Conservation (phyloP, 139 green algal species). For the Picochlorum sp. region DNA sequence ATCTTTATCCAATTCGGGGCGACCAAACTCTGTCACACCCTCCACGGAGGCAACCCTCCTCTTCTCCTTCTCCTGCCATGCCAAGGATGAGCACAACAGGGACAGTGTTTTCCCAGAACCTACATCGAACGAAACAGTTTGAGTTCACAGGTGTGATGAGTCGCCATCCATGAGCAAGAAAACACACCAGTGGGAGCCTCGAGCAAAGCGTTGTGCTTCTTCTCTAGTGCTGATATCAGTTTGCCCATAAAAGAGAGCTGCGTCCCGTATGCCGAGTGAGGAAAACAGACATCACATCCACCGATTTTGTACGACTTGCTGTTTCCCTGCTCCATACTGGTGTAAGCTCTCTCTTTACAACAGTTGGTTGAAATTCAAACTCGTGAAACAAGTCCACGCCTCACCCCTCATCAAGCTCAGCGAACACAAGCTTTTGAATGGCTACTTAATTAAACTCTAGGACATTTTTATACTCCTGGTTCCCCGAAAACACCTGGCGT, state of each 20-base stretch:
- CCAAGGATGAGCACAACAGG: constrained; percentile 72
- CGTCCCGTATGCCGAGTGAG: constrained; percentile 63
- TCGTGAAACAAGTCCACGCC: neutral
- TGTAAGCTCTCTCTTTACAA: neutral
- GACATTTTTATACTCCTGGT: no score
- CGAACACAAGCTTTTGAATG: no score
- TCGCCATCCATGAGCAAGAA: neutral
- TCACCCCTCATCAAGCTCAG: no score
- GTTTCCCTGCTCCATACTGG: neutral
- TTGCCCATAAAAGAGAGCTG: constrained; percentile 79
- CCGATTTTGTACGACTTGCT: constrained; percentile 33
- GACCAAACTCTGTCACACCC: constrained; percentile 8
- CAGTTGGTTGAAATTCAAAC: neutral
- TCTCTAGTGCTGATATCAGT: constrained; percentile 58
- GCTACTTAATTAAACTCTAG: no score
- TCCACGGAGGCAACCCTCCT: constrained; percentile 19
- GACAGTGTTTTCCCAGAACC: constrained; percentile 82
- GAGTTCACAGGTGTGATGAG: neutral
- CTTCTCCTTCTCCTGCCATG: constrained; percentile 47
- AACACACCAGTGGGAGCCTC: constrained; percentile 49
- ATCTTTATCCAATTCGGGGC: neutral
- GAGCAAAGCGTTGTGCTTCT: constrained; percentile 57
- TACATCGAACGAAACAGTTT: constrained; percentile 6
- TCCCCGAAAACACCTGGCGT: no score
- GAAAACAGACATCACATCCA: constrained; percentile 59